A percentile compares a stretch with the other conserved stretches of the same genome.
Conservation (phyloP, 257 asterid genomes). For the Mentha longifolia region DNA sequence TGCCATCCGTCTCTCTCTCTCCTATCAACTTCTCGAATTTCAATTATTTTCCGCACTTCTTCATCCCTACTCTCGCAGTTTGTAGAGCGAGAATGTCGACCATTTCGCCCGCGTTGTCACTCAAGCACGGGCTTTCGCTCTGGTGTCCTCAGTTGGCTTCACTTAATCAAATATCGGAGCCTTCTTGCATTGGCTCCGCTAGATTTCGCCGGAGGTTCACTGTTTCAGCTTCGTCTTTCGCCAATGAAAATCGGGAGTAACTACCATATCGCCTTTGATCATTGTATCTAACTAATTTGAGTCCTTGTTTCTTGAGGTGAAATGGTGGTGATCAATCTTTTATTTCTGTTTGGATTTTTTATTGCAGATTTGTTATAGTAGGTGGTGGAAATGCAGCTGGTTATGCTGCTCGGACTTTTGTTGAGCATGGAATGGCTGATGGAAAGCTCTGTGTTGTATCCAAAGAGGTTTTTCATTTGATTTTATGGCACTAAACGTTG, state of each 20-base stretch:
- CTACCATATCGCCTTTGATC: slow-evolving; percentile 19
- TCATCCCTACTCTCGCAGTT: slow-evolving; percentile 35
- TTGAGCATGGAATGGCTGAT: slow-evolving; percentile 86
- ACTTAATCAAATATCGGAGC: slow-evolving; percentile 44
- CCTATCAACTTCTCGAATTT: slow-evolving; percentile 13
- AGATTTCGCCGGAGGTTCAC: slow-evolving; percentile 58
- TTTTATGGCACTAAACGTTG: not conserved
- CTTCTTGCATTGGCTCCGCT: slow-evolving; percentile 42
- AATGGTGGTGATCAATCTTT: slow-evolving; percentile 7
- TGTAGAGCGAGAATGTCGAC: slow-evolving; percentile 56
- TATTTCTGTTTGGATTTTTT: not conserved
- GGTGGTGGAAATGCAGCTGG: slow-evolving; percentile 99
- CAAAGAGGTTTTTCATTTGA: slow-evolving; percentile 68
- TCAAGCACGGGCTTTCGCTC: slow-evolving; percentile 69
- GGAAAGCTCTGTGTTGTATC: slow-evolving; percentile 94
- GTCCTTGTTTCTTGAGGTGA: not conserved
- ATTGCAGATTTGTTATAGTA: slow-evolving; percentile 76
- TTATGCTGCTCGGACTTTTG: slow-evolving; percentile 88
- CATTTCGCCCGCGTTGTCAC: slow-evolving; percentile 53
- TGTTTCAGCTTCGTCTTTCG: slow-evolving; percentile 69
- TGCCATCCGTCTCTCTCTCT: not conserved
- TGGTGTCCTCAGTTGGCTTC: slow-evolving; percentile 64
- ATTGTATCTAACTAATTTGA: slow-evolving; percentile 8
- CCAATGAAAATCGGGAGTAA: slow-evolving; percentile 91
- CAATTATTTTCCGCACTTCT: slow-evolving; percentile 8